Conservation (phyloP, 2,329 filamentous ascomycete species). For the Ascochyta rabiei region DNA sequence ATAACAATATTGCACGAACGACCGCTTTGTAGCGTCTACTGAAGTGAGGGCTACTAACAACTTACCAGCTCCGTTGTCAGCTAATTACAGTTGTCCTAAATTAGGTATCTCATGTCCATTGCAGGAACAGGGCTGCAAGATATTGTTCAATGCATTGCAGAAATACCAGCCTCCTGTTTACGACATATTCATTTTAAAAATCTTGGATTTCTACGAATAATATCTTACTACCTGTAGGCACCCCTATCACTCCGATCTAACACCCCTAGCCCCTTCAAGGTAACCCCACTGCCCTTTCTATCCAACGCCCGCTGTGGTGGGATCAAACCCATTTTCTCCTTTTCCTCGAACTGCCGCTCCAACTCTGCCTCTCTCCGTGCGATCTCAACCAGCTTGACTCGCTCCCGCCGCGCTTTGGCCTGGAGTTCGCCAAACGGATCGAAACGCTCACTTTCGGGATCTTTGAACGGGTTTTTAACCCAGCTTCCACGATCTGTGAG, state of each 20-base stretch:
- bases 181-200: too few relatives aligned
- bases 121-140: not conserved
- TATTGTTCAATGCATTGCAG: too few relatives aligned
- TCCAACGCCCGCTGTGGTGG: conserved; percentile 15
- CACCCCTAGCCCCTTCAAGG: conserved; percentile 32
- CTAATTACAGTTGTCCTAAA: too few relatives aligned
- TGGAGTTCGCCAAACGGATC: conserved; percentile 47
- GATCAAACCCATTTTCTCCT: conserved; percentile 38
- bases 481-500: conserved; percentile 44
- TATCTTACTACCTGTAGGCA: conserved; percentile 11
- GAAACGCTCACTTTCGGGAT: conserved; percentile 44
- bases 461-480: conserved; percentile 44
- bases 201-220: not conserved
- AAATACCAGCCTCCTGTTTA: too few relatives aligned
- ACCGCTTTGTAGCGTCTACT: too few relatives aligned
- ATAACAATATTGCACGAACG: too few relatives aligned
- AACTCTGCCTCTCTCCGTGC: conserved; percentile 30
- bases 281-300: conserved; percentile 35
- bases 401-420: conserved; percentile 38
- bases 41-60: too few relatives aligned
- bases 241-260: conserved; percentile 31
- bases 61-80: too few relatives aligned
- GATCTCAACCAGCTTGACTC: conserved; percentile 34
- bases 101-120: not conserved
- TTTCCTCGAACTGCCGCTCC: conserved; percentile 26